Base-by-base conservation (phyloP, 768 basidiomycete genomes). In the Suillus bovinus region DNA sequence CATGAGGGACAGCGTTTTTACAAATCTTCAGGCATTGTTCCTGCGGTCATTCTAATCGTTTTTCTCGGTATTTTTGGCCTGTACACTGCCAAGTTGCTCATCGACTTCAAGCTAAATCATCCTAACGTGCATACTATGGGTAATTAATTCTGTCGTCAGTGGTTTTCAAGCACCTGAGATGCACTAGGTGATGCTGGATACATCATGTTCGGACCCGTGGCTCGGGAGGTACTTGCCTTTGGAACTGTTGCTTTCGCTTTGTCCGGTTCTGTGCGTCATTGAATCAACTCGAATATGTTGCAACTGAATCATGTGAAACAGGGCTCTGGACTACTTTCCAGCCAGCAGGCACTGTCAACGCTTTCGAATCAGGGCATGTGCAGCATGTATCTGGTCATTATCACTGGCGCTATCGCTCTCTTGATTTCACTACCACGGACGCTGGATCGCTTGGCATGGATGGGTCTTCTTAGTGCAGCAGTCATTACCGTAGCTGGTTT, bases 91-190 rank as follows among this genome's bases (percentile, higher is more conserved):
- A 84, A 84, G 62, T 70, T 85, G 5, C 72, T 85, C 57, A 76
- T 86, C 59, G 81, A 84, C 71, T 85, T 85, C 76, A 84, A 84
- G 69, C 66, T 85, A 31, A 83, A 82, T 61, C 84, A 85, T 67
- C 82, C 81, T 0, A 73, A 78, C 33, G 83, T 84, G 8, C 84
- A 85, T 63, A 84, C 76, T 61, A 84, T 85, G 82, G 79, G 79
- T 83, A 64, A 33, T 71, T 20, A 31, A 9, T 56, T 44, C 5
- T 27, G 27, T 9, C 34, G 56, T 39, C 29, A n/a, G 31, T 27
- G 7, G 2, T 29, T 59, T 52, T 34, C 10, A 24, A 13, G 50
- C 20, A 41, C 29, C 5, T 36, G 34, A 63, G 29, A 34, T 24
- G 16, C 17, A 20, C 54, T 38, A 83, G 83, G 83, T 29, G 83